Evolutionary conservation across 2,329 filamentous ascomycete genomes (phyloP).

Genomic region (Rutstroemia sp.): DNA sequence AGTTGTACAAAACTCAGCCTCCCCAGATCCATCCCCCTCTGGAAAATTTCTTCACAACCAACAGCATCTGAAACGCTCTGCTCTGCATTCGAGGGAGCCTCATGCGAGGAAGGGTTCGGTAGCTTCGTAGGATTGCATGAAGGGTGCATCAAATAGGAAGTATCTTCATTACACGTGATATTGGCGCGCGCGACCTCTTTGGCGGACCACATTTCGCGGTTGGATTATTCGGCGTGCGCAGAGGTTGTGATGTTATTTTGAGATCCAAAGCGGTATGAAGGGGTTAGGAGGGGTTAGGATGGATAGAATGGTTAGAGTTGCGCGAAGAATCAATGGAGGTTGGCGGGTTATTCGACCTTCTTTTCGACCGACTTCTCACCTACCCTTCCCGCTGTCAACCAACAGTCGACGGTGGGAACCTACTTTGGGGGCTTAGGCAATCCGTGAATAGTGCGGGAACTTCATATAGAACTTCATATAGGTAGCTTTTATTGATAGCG

Average conservation of each 20-base stretch:
- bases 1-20: conserved; percentile 5
- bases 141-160: neutral
- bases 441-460: too few relatives aligned
- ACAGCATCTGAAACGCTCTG: neutral
- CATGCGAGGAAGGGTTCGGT: neutral
- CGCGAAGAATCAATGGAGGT: too few relatives aligned
- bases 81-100: neutral
- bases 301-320: too few relatives aligned
- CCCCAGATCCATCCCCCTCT: neutral
- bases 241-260: neutral
- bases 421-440: too few relatives aligned
- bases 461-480: too few relatives aligned
- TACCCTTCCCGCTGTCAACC: neutral
- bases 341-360: neutral
- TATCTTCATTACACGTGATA: neutral
- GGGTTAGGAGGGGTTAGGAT: neutral
- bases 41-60: neutral
- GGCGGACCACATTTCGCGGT: neutral
- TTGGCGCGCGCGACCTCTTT: conserved; percentile 5
- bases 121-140: neutral
- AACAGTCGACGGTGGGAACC: neutral
- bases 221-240: neutral
- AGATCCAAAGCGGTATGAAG: neutral
- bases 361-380: neutral
- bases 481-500: too few relatives aligned